Base-by-base conservation (phyloP, 495 filamentous ascomycete species). In the Neurospora sp. region DNA sequence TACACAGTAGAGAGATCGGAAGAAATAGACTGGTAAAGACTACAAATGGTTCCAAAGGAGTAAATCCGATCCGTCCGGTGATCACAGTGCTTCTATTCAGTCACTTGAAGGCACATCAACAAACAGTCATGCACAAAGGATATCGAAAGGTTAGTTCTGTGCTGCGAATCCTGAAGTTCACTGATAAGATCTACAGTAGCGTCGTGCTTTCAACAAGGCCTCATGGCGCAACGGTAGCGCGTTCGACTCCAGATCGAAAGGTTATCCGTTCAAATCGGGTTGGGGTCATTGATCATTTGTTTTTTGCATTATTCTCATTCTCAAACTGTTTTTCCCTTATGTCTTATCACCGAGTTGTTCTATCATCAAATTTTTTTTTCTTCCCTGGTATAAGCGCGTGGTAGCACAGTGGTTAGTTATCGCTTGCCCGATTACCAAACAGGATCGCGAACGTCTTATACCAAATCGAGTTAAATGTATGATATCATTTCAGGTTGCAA, bases 191-290 rank as follows among this genome's bases (percentile, higher is more conserved):
- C 15, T 19, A 19, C 6, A 34, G 4, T 19, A 19, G 7, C 0
- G 1, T 1, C 7, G 8, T 34, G 1, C 5, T 34, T 62, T 62
- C 28, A 62, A 62, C 13, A 62, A n/a, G 59, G 62, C 70, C 45
- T 40, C 21, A 39, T 75, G 77, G 78, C 77, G 81, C 81, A 83
- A 83, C 80, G 81, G 81, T 79, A 83, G 81, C 81, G 24, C 24
- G 24, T 28, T 28, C 24, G 24, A 28, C 24, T 28, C 24, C 24
- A 28, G 24, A 28, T 28, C 24, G 24, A 28, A 28, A 83, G 82
- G 82, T 83, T 83, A 77, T 83, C 82, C 77, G 80, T 82, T 66
- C 54, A 66, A 66, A 66, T 66, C 54, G 54, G 54, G 54, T 66
- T 66, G 54, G 54, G 54, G 54, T 66, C 54, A 66, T 17, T 36